Evolutionary conservation across 2,329 filamentous ascomycete genomes (phyloP).

Genomic region (Reticulascus tulasneorum): DNA sequence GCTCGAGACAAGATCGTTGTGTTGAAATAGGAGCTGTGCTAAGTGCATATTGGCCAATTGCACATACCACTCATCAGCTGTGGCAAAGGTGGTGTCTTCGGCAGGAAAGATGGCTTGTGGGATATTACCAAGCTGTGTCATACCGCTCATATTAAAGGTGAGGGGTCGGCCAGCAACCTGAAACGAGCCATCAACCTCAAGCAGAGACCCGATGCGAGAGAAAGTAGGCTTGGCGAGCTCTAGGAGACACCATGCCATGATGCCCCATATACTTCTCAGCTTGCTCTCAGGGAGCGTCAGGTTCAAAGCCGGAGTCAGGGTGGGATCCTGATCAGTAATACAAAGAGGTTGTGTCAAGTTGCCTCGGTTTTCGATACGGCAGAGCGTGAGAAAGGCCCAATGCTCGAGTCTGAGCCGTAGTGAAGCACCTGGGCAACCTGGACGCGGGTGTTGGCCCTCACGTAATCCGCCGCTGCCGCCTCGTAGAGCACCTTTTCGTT

Average conservation of each 20-base stretch:
- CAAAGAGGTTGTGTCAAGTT: constrained; percentile 17
- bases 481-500: constrained; percentile 13
- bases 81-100: constrained; percentile 17
- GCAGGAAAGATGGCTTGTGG: constrained; percentile 17
- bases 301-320: background rate
- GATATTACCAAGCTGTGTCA: constrained; percentile 23
- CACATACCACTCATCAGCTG: constrained; percentile 30
- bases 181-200: constrained; percentile 20
- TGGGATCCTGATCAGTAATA: background rate
- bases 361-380: constrained; percentile 18
- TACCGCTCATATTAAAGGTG: constrained; percentile 37
- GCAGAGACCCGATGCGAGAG: constrained; percentile 33
- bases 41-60: constrained; percentile 34
- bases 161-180: constrained; percentile 29
- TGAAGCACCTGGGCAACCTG: constrained; percentile 3
- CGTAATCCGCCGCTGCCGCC: constrained; percentile 7
- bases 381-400: constrained; percentile 26
- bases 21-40: constrained; percentile 28
- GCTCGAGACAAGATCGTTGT: constrained; percentile 26
- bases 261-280: constrained; percentile 26
- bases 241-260: constrained; percentile 35
- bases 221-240: constrained; percentile 31
- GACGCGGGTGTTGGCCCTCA: constrained; percentile 5
- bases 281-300: constrained; percentile 22
- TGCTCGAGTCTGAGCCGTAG: constrained; percentile 15